A percentile compares a stretch with the other conserved stretches of the same genome.
Evolutionary conservation across 371 early-diverging fungal genomes (phyloP).

Genomic region (Dinochytrium kinnereticum): DNA sequence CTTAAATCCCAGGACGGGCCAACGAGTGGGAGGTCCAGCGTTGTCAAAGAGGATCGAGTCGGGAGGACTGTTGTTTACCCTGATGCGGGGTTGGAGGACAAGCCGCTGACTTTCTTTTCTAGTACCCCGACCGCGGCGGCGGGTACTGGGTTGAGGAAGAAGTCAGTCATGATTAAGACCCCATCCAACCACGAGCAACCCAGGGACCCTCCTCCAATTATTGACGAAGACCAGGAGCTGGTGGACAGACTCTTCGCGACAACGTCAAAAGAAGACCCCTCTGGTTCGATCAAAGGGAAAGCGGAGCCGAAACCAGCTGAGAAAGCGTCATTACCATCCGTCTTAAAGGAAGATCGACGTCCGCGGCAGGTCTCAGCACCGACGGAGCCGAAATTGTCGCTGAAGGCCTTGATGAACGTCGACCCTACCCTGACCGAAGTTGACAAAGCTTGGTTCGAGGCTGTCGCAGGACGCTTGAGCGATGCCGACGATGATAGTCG

Average conservation of each 20-base stretch:
- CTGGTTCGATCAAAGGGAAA: background rate
- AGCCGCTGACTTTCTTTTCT: background rate
- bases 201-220: background rate
- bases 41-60: background rate
- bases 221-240: background rate
- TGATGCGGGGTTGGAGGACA: background rate
- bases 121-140: background rate
- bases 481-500: background rate
- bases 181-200: background rate
- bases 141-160: background rate
- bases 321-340: no score
- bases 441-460: slow-evolving; percentile 5
- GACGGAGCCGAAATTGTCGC: background rate
- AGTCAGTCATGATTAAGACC: background rate
- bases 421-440: background rate
- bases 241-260: background rate
- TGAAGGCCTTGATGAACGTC: background rate
- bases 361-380: no score
- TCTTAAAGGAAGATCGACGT: no score
- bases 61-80: no score
- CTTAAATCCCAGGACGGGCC: background rate
- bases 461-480: background rate
- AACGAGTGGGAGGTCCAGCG: background rate
- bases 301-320: background rate
- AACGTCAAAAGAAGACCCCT: background rate